Conservation (phyloP, 192 early-diverging fungal species). For the Umbelopsis ramanniana region DNA sequence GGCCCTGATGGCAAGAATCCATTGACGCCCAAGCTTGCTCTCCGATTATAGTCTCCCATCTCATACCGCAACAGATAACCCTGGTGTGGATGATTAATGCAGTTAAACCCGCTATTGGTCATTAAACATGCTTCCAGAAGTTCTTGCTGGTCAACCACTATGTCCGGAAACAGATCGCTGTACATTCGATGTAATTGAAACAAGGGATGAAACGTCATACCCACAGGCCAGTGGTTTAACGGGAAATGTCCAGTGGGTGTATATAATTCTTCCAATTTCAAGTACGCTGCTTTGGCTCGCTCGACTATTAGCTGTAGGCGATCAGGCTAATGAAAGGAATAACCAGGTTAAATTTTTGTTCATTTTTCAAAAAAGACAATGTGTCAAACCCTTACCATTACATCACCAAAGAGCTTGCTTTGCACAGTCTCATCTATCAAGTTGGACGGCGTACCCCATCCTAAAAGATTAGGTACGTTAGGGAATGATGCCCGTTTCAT, state of each 20-base stretch:
- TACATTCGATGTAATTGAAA: conserved; percentile 37
- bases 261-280: conserved; percentile 36
- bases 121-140: conserved; percentile 28
- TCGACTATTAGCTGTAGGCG: conserved; percentile 31
- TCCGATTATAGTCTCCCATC: conserved; percentile 5
- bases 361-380: background rate
- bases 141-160: conserved; percentile 32
- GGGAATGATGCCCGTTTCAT: background rate
- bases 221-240: conserved; percentile 10
- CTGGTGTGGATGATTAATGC: conserved; percentile 37
- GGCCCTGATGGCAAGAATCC: conserved; percentile 6
- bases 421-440: conserved; percentile 30
- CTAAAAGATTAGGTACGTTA: background rate
- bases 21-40: conserved; percentile 9
- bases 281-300: conserved; percentile 38
- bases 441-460: conserved; percentile 28
- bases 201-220: conserved; percentile 25
- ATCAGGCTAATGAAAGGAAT: conserved; percentile 22
- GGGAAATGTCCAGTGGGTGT: background rate
- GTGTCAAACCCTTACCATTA: conserved; percentile 21
- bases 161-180: conserved; percentile 35
- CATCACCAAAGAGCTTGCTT: conserved; percentile 40
- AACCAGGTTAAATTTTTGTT: background rate
- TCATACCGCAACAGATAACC: conserved; percentile 31
- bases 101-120: conserved; percentile 32